phyloP scores from a whole-genome alignment of 768 basidiomycete species.

The Podaxis carcinomalis region DNA sequence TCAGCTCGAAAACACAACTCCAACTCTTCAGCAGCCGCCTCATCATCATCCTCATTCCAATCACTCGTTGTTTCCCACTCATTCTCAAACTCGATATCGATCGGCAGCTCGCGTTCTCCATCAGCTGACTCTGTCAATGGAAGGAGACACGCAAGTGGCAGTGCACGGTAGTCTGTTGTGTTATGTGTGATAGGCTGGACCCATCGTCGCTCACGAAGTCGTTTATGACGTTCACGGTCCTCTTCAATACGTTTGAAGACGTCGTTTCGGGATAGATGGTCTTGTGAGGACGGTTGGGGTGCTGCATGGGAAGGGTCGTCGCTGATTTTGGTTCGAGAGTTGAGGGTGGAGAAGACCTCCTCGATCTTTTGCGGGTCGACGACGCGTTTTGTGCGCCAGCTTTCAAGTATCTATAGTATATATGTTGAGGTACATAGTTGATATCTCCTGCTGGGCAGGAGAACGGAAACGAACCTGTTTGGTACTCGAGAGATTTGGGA shows the following conservation, averaged over 20 bases:
- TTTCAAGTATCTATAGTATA: constrained; percentile 73
- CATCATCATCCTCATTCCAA: constrained; percentile 88
- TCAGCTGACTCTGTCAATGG: constrained; percentile 49
- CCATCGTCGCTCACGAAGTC: constrained; percentile 87
- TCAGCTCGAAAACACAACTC: constrained; percentile 61
- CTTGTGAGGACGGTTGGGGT: constrained; percentile 16
- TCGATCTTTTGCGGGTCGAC: constrained; percentile 78
- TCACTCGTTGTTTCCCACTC: constrained; percentile 89
- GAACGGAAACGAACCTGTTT: constrained; percentile 58
- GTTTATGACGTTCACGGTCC: constrained; percentile 89
- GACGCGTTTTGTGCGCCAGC: constrained; percentile 82
- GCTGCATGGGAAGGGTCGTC: constrained; percentile 13
- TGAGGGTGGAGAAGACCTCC: constrained; percentile 54
- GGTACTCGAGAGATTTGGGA: constrained; percentile 83
- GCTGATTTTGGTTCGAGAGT: constrained; percentile 31
- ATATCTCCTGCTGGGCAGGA: background rate
- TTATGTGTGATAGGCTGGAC: constrained; percentile 71
- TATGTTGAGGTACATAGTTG: background rate
- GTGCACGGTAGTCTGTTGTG: constrained; percentile 33
- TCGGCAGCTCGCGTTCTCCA: constrained; percentile 54
- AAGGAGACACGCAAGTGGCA: constrained; percentile 55
- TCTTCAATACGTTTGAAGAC: constrained; percentile 87
- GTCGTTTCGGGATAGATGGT: constrained; percentile 54
- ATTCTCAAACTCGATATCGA: constrained; percentile 86
- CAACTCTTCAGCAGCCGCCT: constrained; percentile 68